A percentile compares a stretch with the other conserved stretches of the same genome.
phyloP scores from a whole-genome alignment of 768 basidiomycete species.

The Ramaria sp. region DNA sequence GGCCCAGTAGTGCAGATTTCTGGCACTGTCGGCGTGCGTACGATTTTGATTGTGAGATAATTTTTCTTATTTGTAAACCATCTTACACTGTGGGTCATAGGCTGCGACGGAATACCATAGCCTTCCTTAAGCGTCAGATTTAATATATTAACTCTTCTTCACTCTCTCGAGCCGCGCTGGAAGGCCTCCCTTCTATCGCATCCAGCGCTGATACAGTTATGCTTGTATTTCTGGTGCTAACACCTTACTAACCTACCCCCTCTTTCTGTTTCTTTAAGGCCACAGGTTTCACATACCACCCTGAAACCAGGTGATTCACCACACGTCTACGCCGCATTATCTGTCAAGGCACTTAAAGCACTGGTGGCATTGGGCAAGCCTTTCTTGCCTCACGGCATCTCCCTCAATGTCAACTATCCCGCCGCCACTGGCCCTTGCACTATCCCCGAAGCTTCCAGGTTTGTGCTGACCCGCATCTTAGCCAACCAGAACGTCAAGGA shows the following conservation, averaged over 20 bases:
- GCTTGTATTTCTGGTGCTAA: neutral
- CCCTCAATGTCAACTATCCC: slow-evolving; percentile 44
- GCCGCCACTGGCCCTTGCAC: slow-evolving; percentile 25
- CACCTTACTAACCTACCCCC: neutral
- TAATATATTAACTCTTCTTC: neutral
- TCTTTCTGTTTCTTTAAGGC: slow-evolving; percentile 16
- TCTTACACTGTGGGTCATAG: too few relatives aligned
- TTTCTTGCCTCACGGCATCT: slow-evolving; percentile 30
- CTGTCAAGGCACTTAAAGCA: slow-evolving; percentile 28
- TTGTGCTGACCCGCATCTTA: slow-evolving; percentile 33
- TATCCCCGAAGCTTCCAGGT: slow-evolving; percentile 28
- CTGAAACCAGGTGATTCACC: slow-evolving; percentile 29
- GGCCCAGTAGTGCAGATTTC: slow-evolving; percentile 16
- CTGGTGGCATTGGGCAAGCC: slow-evolving; percentile 23
- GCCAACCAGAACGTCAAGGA: slow-evolving; percentile 23
- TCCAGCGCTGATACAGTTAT: slow-evolving; percentile 27
- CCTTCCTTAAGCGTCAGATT: too few relatives aligned
- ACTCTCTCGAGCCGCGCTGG: slow-evolving; percentile 28
- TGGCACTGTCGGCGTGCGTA: slow-evolving; percentile 16
- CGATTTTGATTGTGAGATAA: neutral
- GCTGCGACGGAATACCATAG: neutral
- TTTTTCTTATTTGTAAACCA: too few relatives aligned
- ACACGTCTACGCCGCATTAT: slow-evolving; percentile 32
- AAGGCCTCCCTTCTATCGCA: slow-evolving; percentile 40
- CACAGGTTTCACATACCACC: slow-evolving; percentile 41